Percentiles rank a stretch among this genome's conserved stretches.
phyloP scores from a whole-genome alignment of 2,329 filamentous ascomycete genomes.

The Endoconidiophora laricicola region DNA sequence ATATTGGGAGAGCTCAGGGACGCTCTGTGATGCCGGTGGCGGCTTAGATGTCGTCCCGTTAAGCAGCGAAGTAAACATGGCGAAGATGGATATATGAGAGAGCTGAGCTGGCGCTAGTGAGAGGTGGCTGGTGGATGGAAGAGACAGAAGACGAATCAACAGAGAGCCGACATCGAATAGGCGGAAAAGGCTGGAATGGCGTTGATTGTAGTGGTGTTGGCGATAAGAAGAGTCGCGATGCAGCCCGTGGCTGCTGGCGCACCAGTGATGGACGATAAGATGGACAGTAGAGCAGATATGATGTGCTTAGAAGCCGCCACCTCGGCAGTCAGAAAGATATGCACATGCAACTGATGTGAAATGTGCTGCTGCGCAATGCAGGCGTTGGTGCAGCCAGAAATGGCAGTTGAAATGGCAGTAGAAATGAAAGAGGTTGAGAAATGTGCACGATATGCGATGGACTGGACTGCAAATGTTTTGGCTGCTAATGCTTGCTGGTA shows the following conservation, averaged over 20 bases:
- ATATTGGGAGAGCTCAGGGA: slow-evolving; percentile 7
- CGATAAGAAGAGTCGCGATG: too few relatives aligned
- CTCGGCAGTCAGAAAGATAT: too few relatives aligned
- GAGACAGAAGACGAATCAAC: background rate
- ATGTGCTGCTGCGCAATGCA: background rate
- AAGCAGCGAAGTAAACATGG: slow-evolving; percentile 9
- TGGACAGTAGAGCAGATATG: background rate
- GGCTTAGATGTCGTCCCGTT: background rate
- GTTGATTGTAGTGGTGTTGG: background rate
- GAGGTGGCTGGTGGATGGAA: background rate
- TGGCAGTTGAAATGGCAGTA: background rate
- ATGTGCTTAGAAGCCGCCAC: too few relatives aligned
- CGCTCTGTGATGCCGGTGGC: slow-evolving; percentile 8
- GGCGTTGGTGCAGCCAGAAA: background rate
- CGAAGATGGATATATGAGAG: background rate
- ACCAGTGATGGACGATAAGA: background rate
- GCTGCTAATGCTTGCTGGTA: too few relatives aligned
- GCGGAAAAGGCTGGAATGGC: too few relatives aligned
- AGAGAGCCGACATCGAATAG: background rate
- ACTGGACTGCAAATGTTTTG: too few relatives aligned
- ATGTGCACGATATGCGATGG: background rate
- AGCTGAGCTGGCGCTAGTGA: too few relatives aligned
- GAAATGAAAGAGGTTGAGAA: background rate
- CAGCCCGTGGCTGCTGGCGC: too few relatives aligned
- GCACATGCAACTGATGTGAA: too few relatives aligned